A percentile compares a stretch with the other conserved stretches of the same genome.
Evolutionary conservation across 306 rosid genomes (phyloP).

Genomic region (Ormosia semicastrata): DNA sequence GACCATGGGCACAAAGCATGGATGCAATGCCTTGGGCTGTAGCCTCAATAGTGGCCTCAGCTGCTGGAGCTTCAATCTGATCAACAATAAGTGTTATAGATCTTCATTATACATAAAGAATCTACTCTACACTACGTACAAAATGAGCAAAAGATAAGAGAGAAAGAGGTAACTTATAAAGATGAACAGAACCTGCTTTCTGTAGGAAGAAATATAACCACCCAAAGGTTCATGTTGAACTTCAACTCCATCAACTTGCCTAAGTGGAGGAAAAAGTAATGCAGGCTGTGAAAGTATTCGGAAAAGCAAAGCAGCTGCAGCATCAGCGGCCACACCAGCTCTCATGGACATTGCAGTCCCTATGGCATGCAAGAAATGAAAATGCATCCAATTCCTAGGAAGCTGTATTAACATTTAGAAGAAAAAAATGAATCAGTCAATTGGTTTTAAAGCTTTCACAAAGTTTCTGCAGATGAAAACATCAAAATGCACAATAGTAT

Average conservation of each 20-base stretch:
- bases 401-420: slow-evolving; percentile 57
- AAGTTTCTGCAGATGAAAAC: neutral
- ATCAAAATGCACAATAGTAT: slow-evolving; percentile 7
- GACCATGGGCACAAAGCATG: slow-evolving; percentile 90
- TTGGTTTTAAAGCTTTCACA: slow-evolving; percentile 12
- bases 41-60: slow-evolving; percentile 83
- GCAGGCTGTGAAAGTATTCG: slow-evolving; percentile 97
- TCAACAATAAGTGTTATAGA: slow-evolving; percentile 21
- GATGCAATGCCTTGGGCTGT: slow-evolving; percentile 95
- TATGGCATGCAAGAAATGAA: slow-evolving; percentile 97
- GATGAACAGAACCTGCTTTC: slow-evolving; percentile 63
- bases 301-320: slow-evolving; percentile 97
- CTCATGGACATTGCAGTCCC: slow-evolving; percentile 99
- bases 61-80: slow-evolving; percentile 85
- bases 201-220: slow-evolving; percentile 75
- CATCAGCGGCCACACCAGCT: slow-evolving; percentile 95
- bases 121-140: neutral
- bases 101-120: neutral
- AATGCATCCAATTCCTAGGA: slow-evolving; percentile 98
- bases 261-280: slow-evolving; percentile 86
- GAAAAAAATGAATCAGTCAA: slow-evolving; percentile 5
- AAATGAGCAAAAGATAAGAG: neutral
- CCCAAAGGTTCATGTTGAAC: slow-evolving; percentile 81
- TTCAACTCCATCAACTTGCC: slow-evolving; percentile 94
- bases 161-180: neutral